Conservation (phyloP, 2,329 filamentous ascomycete species). For the Xylariales sp. region DNA sequence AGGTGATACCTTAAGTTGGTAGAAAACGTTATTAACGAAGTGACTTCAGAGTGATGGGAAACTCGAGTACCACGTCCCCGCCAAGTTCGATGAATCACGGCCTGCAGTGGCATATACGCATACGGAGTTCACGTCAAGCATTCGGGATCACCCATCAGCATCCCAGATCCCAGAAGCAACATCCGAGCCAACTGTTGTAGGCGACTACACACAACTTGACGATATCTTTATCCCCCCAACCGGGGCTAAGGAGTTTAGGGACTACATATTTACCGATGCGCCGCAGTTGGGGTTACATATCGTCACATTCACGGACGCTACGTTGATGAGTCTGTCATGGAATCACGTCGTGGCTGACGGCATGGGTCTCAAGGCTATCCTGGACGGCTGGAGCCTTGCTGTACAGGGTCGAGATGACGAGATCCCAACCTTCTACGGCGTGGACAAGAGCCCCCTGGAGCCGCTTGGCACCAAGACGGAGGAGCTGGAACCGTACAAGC, state of each 20-base stretch:
- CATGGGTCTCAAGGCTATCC: conserved; percentile 34
- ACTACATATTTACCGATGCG: conserved; percentile 35
- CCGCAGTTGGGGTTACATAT: conserved; percentile 45
- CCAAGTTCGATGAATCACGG: conserved; percentile 28
- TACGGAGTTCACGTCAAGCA: conserved; percentile 24
- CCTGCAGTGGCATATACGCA: conserved; percentile 38
- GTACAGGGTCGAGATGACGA: conserved; percentile 36
- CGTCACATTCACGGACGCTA: conserved; percentile 43
- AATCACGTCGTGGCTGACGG: conserved; percentile 45
- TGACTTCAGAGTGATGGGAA: conserved; percentile 15
- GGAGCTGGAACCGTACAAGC: conserved; percentile 22
- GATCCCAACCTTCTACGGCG: conserved; percentile 29
- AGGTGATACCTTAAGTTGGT: background rate
- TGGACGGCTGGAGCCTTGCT: conserved; percentile 41
- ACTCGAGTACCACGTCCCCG: conserved; percentile 38
- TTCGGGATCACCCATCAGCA: conserved; percentile 37
- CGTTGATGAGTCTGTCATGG: conserved; percentile 40
- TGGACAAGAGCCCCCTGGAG: conserved; percentile 20
- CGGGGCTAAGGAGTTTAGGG: conserved; percentile 26
- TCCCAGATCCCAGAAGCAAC: conserved; percentile 28
- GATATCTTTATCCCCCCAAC: conserved; percentile 20
- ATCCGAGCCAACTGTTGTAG: conserved; percentile 21
- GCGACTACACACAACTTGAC: no score
- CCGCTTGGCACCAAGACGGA: no score
- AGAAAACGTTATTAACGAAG: background rate